Percentiles rank a stretch among this genome's conserved stretches.
phyloP scores from a whole-genome alignment of 257 asterid species.

The Solanum neorickii region DNA sequence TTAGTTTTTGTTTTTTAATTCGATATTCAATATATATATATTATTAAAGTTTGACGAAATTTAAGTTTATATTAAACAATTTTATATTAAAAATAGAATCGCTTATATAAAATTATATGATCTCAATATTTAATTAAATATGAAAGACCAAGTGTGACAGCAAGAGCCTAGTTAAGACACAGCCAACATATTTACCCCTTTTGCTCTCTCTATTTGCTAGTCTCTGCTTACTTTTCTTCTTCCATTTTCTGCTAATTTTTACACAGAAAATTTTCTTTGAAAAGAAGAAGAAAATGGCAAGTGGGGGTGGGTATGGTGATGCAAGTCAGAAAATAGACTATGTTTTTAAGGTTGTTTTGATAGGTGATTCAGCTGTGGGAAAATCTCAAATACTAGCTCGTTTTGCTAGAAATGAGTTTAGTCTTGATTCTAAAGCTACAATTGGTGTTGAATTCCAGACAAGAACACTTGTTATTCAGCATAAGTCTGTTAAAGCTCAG shows the following conservation, averaged over 20 bases:
- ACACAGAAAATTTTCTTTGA: not conserved
- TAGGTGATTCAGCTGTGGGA: conserved; percentile 85
- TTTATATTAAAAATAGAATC: too few relatives aligned
- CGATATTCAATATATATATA: too few relatives aligned
- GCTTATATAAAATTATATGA: too few relatives aligned
- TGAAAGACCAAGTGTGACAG: not conserved
- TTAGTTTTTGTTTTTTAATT: not conserved
- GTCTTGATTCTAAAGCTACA: conserved; percentile 76
- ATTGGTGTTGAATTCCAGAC: conserved; percentile 83
- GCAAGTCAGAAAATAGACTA: conserved; percentile 60
- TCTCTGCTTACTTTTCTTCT: not conserved
- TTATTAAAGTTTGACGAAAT: too few relatives aligned
- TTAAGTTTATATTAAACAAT: too few relatives aligned
- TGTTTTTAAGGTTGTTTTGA: conserved; percentile 71
- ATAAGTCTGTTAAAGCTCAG: conserved; percentile 79
- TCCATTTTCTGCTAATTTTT: not conserved
- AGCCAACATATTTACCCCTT: not conserved
- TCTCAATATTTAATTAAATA: too few relatives aligned
- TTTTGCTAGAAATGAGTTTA: conserved; percentile 69
- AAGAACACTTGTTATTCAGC: conserved; percentile 58
- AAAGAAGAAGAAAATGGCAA: conserved; percentile 6
- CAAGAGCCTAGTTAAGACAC: not conserved
- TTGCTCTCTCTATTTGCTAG: not conserved
- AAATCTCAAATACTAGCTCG: conserved; percentile 72
- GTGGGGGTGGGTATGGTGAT: conserved; percentile 36